Evolutionary conservation across 768 basidiomycete genomes (phyloP), one percentile per base, ranked within the genome.

Genomic region (Sarcomyxa edulis): DNA sequence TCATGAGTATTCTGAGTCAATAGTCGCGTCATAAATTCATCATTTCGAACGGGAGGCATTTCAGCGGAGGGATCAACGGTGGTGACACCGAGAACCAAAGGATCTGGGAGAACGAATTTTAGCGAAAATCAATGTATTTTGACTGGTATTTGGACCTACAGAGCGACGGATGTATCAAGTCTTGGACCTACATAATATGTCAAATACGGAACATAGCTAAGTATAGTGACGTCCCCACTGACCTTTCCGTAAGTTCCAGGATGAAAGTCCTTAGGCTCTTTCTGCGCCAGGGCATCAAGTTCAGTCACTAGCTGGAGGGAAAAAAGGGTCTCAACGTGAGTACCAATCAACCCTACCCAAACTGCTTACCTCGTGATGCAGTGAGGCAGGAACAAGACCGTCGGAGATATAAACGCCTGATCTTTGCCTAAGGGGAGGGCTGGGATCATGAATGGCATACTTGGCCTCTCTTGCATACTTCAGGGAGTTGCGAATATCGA

Each of bases 91-190:
- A n/a, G n/a, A n/a, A n/a, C n/a, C n/a, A n/a, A n/a, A n/a, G n/a
- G n/a, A n/a, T n/a, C n/a, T n/a, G n/a, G n/a, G n/a, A n/a, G n/a
- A n/a, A n/a, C n/a, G n/a, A n/a, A n/a, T n/a, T n/a, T n/a, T n/a
- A n/a, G n/a, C n/a, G n/a, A n/a, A n/a, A n/a, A n/a, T n/a, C n/a
- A n/a, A 19, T 14, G 28, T 14, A 19, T 7, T 5, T 12, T 35
- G 11, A 5, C 9, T 18, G 11, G 22, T 18, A 3, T 8, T 31
- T 14, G 14, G 30, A n/a, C 45, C 22, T 19, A 46, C 48, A 49
- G 7, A 49, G 20, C 2, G 48, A 49, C 12, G 48, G 48, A 26
- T 49, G 48, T 5, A 49, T 47, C 19, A 49, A 19, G 25, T 49
- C 45, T 44, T 49, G 48, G 5, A 49, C 48, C 44, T 47, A 10